Base-by-base conservation (phyloP, 1,139 yeast genomes). In the Lodderomyces margitis region DNA sequence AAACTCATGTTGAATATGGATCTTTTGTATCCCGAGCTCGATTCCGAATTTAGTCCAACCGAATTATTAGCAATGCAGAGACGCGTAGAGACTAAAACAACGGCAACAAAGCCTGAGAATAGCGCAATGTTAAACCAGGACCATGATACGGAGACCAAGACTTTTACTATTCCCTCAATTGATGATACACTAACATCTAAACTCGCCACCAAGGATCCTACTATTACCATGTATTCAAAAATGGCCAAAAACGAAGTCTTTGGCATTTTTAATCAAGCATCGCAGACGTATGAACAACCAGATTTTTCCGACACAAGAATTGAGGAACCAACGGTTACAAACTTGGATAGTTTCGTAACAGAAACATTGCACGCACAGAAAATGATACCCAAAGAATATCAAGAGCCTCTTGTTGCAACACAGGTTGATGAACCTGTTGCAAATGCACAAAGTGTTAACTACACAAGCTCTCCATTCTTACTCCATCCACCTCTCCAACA, bases 221-320 rank as follows among this genome's bases (percentile, higher is more conserved):
- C 96, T 0, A 75, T 86, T 52, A 88, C 96, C 0, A 64, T 83
- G 57, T 83, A 75, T 57, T 83, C 96, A 0, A 80, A 80, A 46
- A 80, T 82, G 53, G 95, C 96, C 1, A 76, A 81, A 42, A 79
- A 80, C 41, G 96, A 88, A 51, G 83, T 89, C 0, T 70, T 78
- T 46, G 75, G 76, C 17, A 85, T 89, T 86, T 87, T 87, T 56
- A 87, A 84, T 54, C 81, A 78, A 50, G 85, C 84, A 0, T 66
- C 80, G 2, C 61, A 63, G 2, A 50, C 52, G 21, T 46, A 61
- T 20, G 51, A 55, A 21, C 67, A 64, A 21, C 68, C 62, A 23
- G 73, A 65, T 25, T 64, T 54, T 44, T 66, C 54, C 34, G 54
- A 49, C 21, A 55, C 59, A 4, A 64, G 58, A 27, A 54, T 54